Conservation (phyloP, 139 green algal species). For the Gonium pectorale region DNA sequence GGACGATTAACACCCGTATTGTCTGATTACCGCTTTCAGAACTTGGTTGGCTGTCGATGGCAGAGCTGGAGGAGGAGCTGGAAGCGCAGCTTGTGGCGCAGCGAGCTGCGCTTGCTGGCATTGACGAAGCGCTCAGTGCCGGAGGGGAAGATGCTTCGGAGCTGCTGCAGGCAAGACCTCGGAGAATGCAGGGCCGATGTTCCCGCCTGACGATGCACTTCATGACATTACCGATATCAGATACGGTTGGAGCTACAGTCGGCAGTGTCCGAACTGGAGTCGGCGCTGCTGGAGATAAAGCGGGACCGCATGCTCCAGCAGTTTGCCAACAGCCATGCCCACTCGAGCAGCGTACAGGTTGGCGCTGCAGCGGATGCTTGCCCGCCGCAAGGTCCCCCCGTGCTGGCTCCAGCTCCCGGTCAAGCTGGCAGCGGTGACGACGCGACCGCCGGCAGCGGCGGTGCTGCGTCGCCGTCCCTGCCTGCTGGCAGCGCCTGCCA, state of each 20-base stretch:
- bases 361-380: not conserved
- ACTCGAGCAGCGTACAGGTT: not conserved
- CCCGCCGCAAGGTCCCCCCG: not conserved
- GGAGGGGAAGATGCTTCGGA: not conserved
- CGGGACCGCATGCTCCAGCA: conserved; percentile 19
- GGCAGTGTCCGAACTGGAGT: conserved; percentile 31
- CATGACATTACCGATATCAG: not conserved
- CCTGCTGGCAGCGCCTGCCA: conserved; percentile 1
- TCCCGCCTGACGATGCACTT: not conserved
- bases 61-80: conserved; percentile 3
- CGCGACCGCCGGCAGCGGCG: not conserved
- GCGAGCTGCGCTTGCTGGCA: not conserved
- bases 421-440: not conserved
- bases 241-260: conserved; percentile 2
- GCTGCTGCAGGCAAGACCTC: conserved; percentile 3
- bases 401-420: not conserved
- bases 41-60: conserved; percentile 29
- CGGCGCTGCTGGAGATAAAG: conserved; percentile 29
- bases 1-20: too few species aligned
- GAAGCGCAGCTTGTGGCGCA: not conserved
- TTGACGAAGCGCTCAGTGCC: not conserved
- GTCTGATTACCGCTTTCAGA: too few species aligned
- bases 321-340: not conserved
- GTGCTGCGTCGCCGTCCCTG: not conserved
- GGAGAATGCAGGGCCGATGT: not conserved